Base-by-base conservation (phyloP, 768 basidiomycete species). In the Auriculariales sp. region DNA sequence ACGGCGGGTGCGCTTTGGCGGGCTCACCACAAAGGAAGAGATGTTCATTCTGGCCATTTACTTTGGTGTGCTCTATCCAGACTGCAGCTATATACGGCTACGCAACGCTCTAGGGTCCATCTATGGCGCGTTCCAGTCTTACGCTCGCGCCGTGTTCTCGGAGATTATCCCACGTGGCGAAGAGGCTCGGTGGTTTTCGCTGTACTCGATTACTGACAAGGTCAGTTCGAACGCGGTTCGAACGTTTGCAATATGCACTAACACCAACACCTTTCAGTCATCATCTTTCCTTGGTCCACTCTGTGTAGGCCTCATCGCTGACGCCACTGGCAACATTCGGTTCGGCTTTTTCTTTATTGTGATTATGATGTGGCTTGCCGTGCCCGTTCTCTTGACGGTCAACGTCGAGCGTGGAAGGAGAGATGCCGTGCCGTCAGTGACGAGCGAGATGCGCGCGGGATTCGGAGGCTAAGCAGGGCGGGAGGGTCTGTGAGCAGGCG, bases 121-220 rank as follows among this genome's bases (percentile, higher is more conserved):
- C 1, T 92, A 85, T 56, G 92, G 93, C 3, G 85, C 91, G 0
- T 95, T 95, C 66, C 90, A 94, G 63, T 76, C 84, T 22, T 94
- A 91, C 54, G 84, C 90, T 0, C 68, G 93, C 24, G 86, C 90
- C 2, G 79, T 84, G 34, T 97, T 88, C 58, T 80, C 89, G 1
- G 87, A 87, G 57, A 65, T 99, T 48, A 73, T 98, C 2, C 94
- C 93, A 0, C 76, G 76, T 2, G 81, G 85, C 0, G 88, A 95
- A 63, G 89, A 92, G 64, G 91, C 91, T 2, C 69, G 89, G 49
- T 97, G 89, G 84, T 89, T 65, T 52, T 72, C 58, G 2, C 65
- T 97, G 29, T 95, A 84, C 64, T 83, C 84, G 14, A 91, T 97
- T 56, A 94, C 91, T 0, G 87, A 90, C 66, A 89, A 91, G 71